Conservation (phyloP, 2,329 filamentous ascomycete genomes). For the Tolypocladium sp. region DNA sequence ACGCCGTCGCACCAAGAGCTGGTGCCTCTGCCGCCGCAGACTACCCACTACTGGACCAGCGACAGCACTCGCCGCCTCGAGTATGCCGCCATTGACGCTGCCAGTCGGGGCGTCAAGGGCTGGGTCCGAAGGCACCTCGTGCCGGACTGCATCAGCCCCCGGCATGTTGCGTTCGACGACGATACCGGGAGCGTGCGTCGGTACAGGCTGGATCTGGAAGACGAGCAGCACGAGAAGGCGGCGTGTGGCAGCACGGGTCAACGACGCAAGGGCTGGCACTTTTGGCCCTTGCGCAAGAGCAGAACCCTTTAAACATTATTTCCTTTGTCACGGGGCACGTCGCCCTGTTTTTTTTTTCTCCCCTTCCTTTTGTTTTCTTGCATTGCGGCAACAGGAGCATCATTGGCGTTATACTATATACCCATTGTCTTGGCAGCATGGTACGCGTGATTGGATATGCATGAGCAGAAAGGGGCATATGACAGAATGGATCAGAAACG, state of each 20-base stretch:
- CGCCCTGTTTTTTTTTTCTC: background rate
- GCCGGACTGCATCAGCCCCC: constrained; percentile 51
- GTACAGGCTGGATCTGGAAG: constrained; percentile 50
- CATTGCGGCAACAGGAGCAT: background rate
- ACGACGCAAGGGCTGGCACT: constrained; percentile 17
- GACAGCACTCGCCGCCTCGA: constrained; percentile 53
- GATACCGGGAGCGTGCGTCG: constrained; percentile 54
- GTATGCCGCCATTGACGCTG: constrained; percentile 58
- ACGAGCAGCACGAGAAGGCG: constrained; percentile 23
- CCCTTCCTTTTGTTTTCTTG: background rate
- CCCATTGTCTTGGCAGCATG: background rate
- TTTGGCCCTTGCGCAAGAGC: constrained; percentile 19
- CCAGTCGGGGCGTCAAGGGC: constrained; percentile 48
- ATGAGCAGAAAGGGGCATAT: background rate
- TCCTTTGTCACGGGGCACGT: background rate
- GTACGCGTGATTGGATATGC: background rate
- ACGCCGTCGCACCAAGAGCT: constrained; percentile 3
- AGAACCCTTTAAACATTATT: constrained; percentile 3
- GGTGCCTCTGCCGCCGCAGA: constrained; percentile 37
- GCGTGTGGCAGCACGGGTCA: background rate
- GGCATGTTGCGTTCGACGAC: constrained; percentile 49
- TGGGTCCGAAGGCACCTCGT: constrained; percentile 50
- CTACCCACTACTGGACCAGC: constrained; percentile 60
- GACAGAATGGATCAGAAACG: background rate
- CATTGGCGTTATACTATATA: background rate